A percentile compares a stretch with the other conserved stretches of the same genome.
Evolutionary conservation across 345 rosid species (phyloP).

Genomic region (Murraya paniculata): DNA sequence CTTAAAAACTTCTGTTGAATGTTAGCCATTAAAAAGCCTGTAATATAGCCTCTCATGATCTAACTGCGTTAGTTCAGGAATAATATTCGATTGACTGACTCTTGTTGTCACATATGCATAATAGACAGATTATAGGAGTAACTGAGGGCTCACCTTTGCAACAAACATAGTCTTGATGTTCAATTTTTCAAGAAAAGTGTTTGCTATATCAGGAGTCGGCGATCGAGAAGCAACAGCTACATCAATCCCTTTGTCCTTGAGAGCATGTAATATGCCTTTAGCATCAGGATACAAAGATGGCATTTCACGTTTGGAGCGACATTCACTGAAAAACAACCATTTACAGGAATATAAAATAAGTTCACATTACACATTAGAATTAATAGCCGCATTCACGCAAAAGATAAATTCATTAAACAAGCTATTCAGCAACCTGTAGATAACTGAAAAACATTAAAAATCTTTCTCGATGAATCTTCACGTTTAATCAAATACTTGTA

Average conservation of each 20-base stretch:
- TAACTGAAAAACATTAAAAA: too few species aligned
- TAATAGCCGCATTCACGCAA: not conserved
- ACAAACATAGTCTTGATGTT: slow-evolving; percentile 52
- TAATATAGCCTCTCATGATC: not conserved
- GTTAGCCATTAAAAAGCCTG: not conserved
- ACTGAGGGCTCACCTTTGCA: slow-evolving; percentile 44
- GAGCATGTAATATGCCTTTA: slow-evolving; percentile 56
- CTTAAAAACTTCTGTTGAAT: not conserved
- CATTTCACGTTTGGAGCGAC: slow-evolving; percentile 62
- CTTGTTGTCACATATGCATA: not conserved
- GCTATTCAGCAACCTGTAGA: not conserved
- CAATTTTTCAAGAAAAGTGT: slow-evolving; percentile 62
- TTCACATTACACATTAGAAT: not conserved
- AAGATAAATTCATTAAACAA: not conserved
- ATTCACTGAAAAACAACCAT: slow-evolving; percentile 41
- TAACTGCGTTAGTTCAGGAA: not conserved
- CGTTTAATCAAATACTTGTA: not conserved
- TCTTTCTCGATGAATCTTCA: too few species aligned
- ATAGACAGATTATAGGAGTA: not conserved
- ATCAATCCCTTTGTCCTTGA: slow-evolving; percentile 71
- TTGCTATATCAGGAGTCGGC: slow-evolving; percentile 71
- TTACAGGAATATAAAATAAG: not conserved
- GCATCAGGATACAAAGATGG: slow-evolving; percentile 83
- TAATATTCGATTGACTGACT: not conserved
- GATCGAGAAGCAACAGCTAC: slow-evolving; percentile 83